phyloP scores from a whole-genome alignment of 2,329 filamentous ascomycete genomes.

The Aphanoascus verrucosus region DNA sequence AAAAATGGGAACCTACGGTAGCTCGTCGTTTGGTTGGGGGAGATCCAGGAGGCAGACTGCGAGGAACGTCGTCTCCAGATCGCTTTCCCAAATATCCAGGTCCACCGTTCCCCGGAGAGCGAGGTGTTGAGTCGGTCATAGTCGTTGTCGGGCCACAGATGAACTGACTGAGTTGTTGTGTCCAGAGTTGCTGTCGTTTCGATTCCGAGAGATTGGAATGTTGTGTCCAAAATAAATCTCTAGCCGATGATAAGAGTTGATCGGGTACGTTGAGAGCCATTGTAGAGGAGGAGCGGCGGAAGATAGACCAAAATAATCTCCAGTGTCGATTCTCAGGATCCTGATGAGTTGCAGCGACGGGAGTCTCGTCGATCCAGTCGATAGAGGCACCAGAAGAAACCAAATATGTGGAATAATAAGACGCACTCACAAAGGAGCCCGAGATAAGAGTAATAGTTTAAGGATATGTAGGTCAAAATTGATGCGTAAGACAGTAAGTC shows the following conservation, averaged over 20 bases:
- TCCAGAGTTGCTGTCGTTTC: slow-evolving; percentile 34
- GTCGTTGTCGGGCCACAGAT: slow-evolving; percentile 22
- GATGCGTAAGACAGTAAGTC: neutral
- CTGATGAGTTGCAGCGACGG: neutral
- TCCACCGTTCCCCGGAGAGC: slow-evolving; percentile 15
- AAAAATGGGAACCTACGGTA: slow-evolving; percentile 36
- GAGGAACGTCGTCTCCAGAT: slow-evolving; percentile 33
- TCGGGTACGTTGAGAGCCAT: slow-evolving; percentile 30
- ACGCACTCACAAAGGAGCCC: neutral
- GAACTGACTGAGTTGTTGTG: slow-evolving; percentile 30
- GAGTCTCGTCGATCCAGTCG: neutral
- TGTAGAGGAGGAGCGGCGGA: neutral
- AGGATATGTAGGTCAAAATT: neutral
- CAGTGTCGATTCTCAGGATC: neutral
- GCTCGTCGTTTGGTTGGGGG: slow-evolving; percentile 36
- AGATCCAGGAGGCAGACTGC: slow-evolving; percentile 31
- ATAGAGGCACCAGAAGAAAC: neutral
- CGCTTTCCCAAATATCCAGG: slow-evolving; percentile 33
- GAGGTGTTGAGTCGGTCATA: slow-evolving; percentile 11
- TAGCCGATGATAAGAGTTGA: slow-evolving; percentile 33
- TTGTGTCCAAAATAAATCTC: slow-evolving; percentile 34
- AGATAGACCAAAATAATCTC: slow-evolving; percentile 2
- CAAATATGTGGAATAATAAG: neutral
- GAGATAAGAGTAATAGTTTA: neutral
- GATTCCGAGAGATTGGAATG: slow-evolving; percentile 33